Base-by-base conservation (phyloP, 2,329 filamentous ascomycete species). In the Aureobasidium uvarum region DNA sequence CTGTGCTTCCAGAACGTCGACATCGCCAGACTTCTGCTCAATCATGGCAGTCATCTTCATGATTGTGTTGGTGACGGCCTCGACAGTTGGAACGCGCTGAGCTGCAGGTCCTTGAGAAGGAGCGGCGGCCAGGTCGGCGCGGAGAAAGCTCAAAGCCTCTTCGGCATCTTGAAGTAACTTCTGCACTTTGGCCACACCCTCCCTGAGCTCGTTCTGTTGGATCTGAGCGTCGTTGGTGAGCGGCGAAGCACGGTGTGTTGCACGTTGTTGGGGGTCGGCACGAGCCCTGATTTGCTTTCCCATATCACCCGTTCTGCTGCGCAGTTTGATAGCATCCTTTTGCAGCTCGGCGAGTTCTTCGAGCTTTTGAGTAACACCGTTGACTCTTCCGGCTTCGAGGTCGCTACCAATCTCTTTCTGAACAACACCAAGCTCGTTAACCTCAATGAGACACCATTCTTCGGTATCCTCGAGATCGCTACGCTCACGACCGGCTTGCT, bases 11-110 rank as follows among this genome's bases (percentile, higher is more conserved):
- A 98, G 83, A 7, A 96, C 86, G 74, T 96, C 92, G 62, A 99
- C 87, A 71, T 98, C 94, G 66, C 89, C 91, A 73, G 90, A 95
- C 74, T 91, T 90, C 78, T 92, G 91, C 81, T 98, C 91, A 0
- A 90, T 90, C 89, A 97, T 94, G 67, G 82, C 85, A 39, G 93
- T 97, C 89, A 99, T 93, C 74, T 95, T 96, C 66, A 83, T 82
- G 69, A 99, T 96, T 0, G 95, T 99, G 67, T 90, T 91, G 70
- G 93, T 89, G 23, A 99, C 91, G 0, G 92, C 91, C 71, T 97
- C 95, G 11, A 97, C 91, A 0, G 93, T 97, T 0, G 95, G 95
- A 5, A 88, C 85, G 13, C 36, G 52, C 33, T 73, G 83, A 48
- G 79, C 78, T 2, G 80, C 74, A 56, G 80, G 80, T 20, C 82